phyloP scores from a whole-genome alignment of 2,329 filamentous ascomycete species.

The Fusarium sp. region DNA sequence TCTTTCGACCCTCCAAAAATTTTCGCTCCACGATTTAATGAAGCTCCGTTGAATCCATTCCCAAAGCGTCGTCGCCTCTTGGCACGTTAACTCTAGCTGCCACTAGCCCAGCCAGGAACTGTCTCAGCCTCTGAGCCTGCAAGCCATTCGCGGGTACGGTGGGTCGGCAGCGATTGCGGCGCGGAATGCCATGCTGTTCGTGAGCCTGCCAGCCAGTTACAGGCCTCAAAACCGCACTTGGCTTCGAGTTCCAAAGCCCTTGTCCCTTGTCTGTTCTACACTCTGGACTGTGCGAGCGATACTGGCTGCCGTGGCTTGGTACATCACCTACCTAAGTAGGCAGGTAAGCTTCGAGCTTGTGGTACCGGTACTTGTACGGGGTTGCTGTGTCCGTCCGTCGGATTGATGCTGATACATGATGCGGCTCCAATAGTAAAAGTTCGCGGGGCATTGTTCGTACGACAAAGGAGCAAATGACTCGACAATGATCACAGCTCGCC shows the following conservation, averaged over 20 bases:
- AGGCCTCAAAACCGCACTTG: conserved; percentile 20
- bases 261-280: background rate
- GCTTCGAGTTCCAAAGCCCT: background rate
- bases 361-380: conserved; percentile 27
- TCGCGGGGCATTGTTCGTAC: conserved; percentile 17
- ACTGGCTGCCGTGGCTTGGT: conserved; percentile 19
- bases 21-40: conserved; percentile 7
- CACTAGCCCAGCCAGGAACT: conserved; percentile 18
- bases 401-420: conserved; percentile 8
- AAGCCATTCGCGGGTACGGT: conserved; percentile 40
- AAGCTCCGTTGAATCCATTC: conserved; percentile 20
- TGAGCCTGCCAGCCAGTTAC: conserved; percentile 22
- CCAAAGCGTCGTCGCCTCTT: conserved; percentile 27
- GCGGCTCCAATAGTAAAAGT: conserved; percentile 9
- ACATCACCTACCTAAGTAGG: background rate
- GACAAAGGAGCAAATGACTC: conserved; percentile 28
- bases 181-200: conserved; percentile 30
- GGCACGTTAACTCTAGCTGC: conserved; percentile 9
- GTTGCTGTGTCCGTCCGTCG: conserved; percentile 12
- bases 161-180: conserved; percentile 38
- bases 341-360: conserved; percentile 19
- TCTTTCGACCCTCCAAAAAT: conserved; percentile 7
- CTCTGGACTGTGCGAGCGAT: conserved; percentile 16
- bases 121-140: conserved; percentile 20
- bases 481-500: conserved; percentile 12